A percentile compares a stretch with the other conserved stretches of the same genome.
Conservation (phyloP, 805 yeast genomes). For the Cyberlindnera misumaiensis region DNA sequence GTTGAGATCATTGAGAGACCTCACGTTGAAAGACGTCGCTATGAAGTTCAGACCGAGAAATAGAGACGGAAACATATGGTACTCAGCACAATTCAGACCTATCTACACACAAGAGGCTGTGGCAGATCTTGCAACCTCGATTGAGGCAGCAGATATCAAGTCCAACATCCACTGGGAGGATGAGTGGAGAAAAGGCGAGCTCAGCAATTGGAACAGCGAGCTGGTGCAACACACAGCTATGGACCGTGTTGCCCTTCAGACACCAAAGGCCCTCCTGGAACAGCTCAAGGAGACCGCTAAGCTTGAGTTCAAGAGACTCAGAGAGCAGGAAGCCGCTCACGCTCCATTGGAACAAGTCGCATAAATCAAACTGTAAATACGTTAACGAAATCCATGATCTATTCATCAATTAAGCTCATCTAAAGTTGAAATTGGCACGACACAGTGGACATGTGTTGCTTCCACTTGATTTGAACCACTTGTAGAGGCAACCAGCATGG, state of each 20-base stretch:
- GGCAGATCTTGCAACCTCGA: constrained; percentile 66
- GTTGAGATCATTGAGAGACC: constrained; percentile 68
- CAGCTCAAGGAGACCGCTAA: constrained; percentile 36
- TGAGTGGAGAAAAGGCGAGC: constrained; percentile 81
- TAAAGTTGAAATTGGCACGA: constrained; percentile 56
- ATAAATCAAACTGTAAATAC: constrained; percentile 3
- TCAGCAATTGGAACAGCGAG: constrained; percentile 57
- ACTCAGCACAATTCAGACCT: constrained; percentile 82
- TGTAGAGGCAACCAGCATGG: constrained; percentile 92
- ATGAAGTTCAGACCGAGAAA: constrained; percentile 64
- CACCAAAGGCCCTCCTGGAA: constrained; percentile 60
- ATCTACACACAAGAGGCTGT: constrained; percentile 87
- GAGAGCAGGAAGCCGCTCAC: constrained; percentile 1
- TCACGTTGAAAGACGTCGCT: constrained; percentile 51
- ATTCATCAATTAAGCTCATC: constrained; percentile 3
- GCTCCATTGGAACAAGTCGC: constrained; percentile 2
- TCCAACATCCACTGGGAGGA: constrained; percentile 72
- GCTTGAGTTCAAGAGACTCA: constrained; percentile 15
- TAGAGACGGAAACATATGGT: constrained; percentile 78
- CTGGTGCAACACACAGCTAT: constrained; percentile 56
- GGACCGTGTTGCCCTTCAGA: constrained; percentile 49
- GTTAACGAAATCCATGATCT: neutral
- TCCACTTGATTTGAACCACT: constrained; percentile 96
- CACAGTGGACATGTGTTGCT: constrained; percentile 93
- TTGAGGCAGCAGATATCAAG: constrained; percentile 48